phyloP scores from a whole-genome alignment of 2,329 filamentous ascomycete genomes.

The Cercospora sojina region DNA sequence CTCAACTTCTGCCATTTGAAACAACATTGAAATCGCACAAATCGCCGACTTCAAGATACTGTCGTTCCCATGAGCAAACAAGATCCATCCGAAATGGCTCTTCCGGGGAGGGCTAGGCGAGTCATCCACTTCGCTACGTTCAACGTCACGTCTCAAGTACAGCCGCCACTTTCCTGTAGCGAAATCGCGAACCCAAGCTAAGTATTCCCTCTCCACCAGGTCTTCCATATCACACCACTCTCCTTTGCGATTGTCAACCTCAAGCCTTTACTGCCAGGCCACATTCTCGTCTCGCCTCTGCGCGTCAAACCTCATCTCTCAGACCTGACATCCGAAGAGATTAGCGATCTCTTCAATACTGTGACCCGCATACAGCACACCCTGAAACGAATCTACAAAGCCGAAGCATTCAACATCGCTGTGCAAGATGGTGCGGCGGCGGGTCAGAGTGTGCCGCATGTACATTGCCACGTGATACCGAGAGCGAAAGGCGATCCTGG shows the following conservation, averaged over 20 bases:
- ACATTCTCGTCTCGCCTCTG: conserved; percentile 84
- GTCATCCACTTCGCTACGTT: conserved; percentile 47
- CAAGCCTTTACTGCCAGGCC: conserved; percentile 88
- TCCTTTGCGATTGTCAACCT: conserved; percentile 92
- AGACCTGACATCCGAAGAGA: conserved; percentile 69
- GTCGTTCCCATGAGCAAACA: background rate
- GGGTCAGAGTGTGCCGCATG: conserved; percentile 89
- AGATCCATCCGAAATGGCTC: conserved; percentile 9
- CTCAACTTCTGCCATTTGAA: background rate
- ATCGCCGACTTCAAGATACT: background rate
- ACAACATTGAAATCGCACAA: background rate
- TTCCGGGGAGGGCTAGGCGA: conserved; percentile 32
- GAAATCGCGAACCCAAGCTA: conserved; percentile 15
- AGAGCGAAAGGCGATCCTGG: conserved; percentile 60
- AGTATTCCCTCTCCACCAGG: conserved; percentile 52
- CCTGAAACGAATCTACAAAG: conserved; percentile 61
- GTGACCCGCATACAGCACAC: conserved; percentile 73
- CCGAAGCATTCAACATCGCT: conserved; percentile 83
- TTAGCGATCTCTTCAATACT: conserved; percentile 81
- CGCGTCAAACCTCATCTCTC: conserved; percentile 65
- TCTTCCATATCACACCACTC: conserved; percentile 78
- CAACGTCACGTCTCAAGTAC: conserved; percentile 47
- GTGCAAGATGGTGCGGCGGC: conserved; percentile 91
- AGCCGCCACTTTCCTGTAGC: background rate
- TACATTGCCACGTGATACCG: conserved; percentile 91